Evolutionary conservation across 1,139 yeast genomes (phyloP), one percentile per base, ranked within the genome.

Genomic region (Chernovozyma aurita): DNA sequence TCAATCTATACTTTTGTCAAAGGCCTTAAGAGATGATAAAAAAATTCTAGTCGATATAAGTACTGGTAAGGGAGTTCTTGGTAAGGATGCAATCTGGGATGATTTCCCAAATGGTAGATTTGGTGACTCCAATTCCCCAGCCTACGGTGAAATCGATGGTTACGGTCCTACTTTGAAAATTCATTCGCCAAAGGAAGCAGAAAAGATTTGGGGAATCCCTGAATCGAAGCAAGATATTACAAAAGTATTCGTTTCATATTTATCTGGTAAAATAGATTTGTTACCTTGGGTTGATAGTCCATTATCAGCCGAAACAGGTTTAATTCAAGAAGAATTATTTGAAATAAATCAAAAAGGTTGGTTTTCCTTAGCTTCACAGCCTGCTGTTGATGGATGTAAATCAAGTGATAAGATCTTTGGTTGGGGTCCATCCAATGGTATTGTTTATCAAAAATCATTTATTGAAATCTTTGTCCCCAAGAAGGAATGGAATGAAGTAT

Each of bases 81-180:
- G 96, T 18, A 79, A 90, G 46, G 95, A 86, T 58, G 97, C 96
- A 8, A 86, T 94, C 3, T 92, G 98, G 98, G 98, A 92, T 65
- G 98, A 92, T 53, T 92, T 87, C 59, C 95, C 97, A 14, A 92
- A 92, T 55, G 98, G 98, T 52, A 77, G 98, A 63, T 92, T 88
- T 59, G 97, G 98, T 61, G 97, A 94, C 61, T 87, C 97, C 0
- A 73, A 95, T 48, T 88, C 97, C 24, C 98, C 98, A 4, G 92
- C 98, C 0, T 92, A 85, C 61, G 98, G 98, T 63, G 97, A 90
- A 59, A 85, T 90, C 52, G 97, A 90, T 55, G 98, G 97, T 24
- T 92, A 92, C 59, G 97, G 98, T 2, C 95, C 97, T 1, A 78
- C 85, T 4, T 73, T 92, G 49, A 90, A 88, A 51, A 78, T 85